phyloP scores from a whole-genome alignment of 345 rosid species.

The Draba incana region DNA sequence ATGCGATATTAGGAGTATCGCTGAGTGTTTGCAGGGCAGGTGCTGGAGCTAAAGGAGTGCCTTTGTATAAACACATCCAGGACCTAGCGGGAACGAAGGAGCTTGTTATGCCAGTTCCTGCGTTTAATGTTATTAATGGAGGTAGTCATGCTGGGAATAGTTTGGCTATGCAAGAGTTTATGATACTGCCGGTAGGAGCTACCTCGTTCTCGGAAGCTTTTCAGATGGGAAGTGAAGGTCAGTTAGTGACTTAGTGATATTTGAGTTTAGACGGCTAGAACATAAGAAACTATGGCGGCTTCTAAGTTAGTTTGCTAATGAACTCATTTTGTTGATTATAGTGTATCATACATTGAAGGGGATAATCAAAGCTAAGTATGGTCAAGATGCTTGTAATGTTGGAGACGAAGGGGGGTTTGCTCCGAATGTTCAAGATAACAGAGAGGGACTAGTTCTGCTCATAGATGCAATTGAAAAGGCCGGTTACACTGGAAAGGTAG shows the following conservation, averaged over 20 bases:
- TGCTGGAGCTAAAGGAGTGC: slow-evolving; percentile 91
- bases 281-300: neutral
- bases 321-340: slow-evolving; percentile 36
- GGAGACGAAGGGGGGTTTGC: slow-evolving; percentile 99
- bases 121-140: slow-evolving; percentile 94
- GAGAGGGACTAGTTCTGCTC: slow-evolving; percentile 94
- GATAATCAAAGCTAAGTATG: slow-evolving; percentile 85
- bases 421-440: slow-evolving; percentile 96
- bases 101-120: slow-evolving; percentile 98
- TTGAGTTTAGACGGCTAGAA: neutral
- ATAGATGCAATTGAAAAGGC: slow-evolving; percentile 96
- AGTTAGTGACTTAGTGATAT: slow-evolving; percentile 18
- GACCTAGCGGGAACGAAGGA: slow-evolving; percentile 85
- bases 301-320: neutral
- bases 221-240: slow-evolving; percentile 97
- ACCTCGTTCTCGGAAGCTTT: slow-evolving; percentile 85
- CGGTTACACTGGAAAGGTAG: slow-evolving; percentile 91
- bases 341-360: slow-evolving; percentile 91
- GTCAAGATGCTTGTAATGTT: slow-evolving; percentile 99
- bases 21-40: slow-evolving; percentile 94
- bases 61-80: slow-evolving; percentile 91
- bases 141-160: slow-evolving; percentile 98
- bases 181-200: slow-evolving; percentile 95
- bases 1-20: slow-evolving; percentile 95
- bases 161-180: slow-evolving; percentile 98